Base-by-base conservation (phyloP, 192 early-diverging fungal genomes). In the Borealophlyctis nickersoniae region DNA sequence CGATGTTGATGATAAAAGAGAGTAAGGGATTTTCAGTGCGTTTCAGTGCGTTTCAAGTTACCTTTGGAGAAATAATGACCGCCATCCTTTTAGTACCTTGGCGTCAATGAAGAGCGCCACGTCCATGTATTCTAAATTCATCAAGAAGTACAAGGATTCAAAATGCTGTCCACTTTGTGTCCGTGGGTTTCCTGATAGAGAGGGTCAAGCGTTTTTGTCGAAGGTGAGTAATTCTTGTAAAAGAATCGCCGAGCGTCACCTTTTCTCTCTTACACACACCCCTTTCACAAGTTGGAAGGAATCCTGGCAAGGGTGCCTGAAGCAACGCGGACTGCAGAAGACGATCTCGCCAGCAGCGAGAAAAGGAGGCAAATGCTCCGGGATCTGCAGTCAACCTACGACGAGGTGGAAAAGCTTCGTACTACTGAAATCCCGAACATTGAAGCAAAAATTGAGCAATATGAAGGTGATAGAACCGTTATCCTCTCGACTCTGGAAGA, bases 161-260 rank as follows among this genome's bases (percentile, higher is more conserved):
- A 81, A 88, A 33, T 70, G 79, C 27, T 98, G 95, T 56, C 91
- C 94, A 9, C 77, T 98, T 4, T 98, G 95, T 69, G 72, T 72
- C 16, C 86, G 91, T n/a, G 75, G 73, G 0, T 96, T 94, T 73
- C 62, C 58, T 35, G 70, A 80, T 13, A 58, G 73, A 5, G 90
- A 86, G 14, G 62, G 39, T 22, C 56, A 63, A 23, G 60, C 32
- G 36, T 80, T 78, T 74, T 14, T 67, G 14, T 62, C 36, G 54
- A 76, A 71, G 65, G 80, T 77, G 55, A 48, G 50, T n/a, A n/a
- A n/a, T n/a, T n/a, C n/a, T n/a, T n/a, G n/a, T n/a, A n/a, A n/a
- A n/a, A n/a, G n/a, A n/a, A n/a, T n/a, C n/a, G n/a, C n/a, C n/a
- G n/a, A n/a, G n/a, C n/a, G n/a, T n/a, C n/a, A n/a, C n/a, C n/a